Base-by-base conservation (phyloP, 306 rosid genomes). In the Morella rubra region DNA sequence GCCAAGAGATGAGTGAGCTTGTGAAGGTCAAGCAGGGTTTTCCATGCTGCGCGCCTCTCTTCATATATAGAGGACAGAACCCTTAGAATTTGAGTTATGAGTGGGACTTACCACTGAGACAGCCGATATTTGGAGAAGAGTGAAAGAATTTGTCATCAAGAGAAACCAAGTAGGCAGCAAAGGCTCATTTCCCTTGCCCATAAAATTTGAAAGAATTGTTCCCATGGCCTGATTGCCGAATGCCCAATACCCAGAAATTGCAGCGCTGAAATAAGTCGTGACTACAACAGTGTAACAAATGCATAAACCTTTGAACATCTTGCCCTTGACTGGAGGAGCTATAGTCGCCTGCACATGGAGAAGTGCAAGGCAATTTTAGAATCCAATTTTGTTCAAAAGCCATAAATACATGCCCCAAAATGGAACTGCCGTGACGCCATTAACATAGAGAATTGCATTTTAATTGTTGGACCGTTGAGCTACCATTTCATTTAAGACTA, bases 221-320 rank as follows among this genome's bases (percentile, higher is more conserved):
- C 77, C 81, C 84, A 20, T 44, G 3, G 96, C 74, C 19, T 81
- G 71, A 81, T 90, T 90, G 15, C 98, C 98, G 82, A 91, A 93
- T 18, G 92, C 88, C 97, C 98, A 93, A 85, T 93, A 93, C 14
- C 93, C 98, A 44, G 98, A 87, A 6, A 91, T 86, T 40, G 85
- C 91, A 2, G 88, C 91, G 46, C 84, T 87, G 59, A 84, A 89
- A 64, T 65, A 93, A n/a, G 90, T 88, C 10, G 64, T 41, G 22
- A 37, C 82, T 83, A 93, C 79, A 19, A 93, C 97, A 19, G 82
- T 16, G 46, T 87, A 93, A 56, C 97, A 91, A 1, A 93, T 47
- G 71, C 93, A 91, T 10, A 91, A 80, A 65, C 96, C 98, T 86
- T 91, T 93, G 41, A 88, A 79, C 97, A 93, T 93, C 84, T 93